Percentiles rank a stretch among this genome's conserved stretches.
Conservation (phyloP, 768 basidiomycete genomes). For the Sarcodon sp. region DNA sequence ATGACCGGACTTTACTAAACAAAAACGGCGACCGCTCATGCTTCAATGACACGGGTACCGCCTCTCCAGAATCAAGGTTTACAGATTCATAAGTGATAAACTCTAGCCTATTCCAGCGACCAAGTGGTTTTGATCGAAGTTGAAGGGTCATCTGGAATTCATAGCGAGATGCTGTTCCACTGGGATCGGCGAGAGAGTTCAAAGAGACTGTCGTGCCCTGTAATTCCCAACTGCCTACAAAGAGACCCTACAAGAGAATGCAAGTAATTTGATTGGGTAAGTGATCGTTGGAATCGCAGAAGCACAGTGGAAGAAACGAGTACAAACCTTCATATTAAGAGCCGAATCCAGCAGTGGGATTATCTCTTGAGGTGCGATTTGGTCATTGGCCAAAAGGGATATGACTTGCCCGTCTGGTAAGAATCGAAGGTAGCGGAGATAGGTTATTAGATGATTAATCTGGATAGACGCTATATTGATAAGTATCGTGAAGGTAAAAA, state of each 20-base stretch:
- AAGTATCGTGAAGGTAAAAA: background rate
- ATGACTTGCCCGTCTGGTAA: constrained; percentile 79
- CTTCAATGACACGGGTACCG: constrained; percentile 54
- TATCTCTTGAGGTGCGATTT: constrained; percentile 51
- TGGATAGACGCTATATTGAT: constrained; percentile 15
- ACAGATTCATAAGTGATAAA: constrained; percentile 65
- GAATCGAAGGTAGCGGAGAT: constrained; percentile 89
- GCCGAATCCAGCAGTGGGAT: constrained; percentile 68
- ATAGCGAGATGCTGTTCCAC: constrained; percentile 24
- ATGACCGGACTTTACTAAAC: constrained; percentile 85
- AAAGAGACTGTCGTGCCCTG: constrained; percentile 45
- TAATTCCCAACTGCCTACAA: constrained; percentile 64
- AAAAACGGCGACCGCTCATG: constrained; percentile 77
- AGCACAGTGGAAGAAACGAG: background rate
- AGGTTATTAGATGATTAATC: constrained; percentile 81
- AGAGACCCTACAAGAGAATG: constrained; percentile 40
- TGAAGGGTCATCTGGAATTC: constrained; percentile 62
- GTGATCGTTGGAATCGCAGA: background rate
- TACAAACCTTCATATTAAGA: constrained; percentile 60
- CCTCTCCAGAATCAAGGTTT: constrained; percentile 64
- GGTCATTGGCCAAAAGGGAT: constrained; percentile 77
- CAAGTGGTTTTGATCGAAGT: constrained; percentile 67
- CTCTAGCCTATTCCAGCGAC: constrained; percentile 76
- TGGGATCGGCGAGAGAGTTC: constrained; percentile 48
- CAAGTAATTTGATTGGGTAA: background rate